Evolutionary conservation across 1,284 basidiomycete species (phyloP).

Genomic region (Cutaneotrichosporon sp.): DNA sequence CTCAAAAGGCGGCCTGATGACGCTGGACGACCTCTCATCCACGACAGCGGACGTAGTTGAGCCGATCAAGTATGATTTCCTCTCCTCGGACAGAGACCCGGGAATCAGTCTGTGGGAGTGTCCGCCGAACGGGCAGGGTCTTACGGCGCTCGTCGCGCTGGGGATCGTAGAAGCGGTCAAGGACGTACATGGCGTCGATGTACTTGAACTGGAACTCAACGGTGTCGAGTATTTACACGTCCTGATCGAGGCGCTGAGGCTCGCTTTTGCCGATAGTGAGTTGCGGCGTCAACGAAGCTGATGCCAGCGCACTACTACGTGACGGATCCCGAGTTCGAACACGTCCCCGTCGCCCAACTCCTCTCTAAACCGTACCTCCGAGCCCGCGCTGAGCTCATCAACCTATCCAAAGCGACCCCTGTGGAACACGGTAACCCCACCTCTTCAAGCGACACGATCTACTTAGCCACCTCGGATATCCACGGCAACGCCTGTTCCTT

Average conservation of each 20-base stretch:
- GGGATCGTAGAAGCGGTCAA: conserved; percentile 87
- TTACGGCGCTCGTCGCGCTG: conserved; percentile 85
- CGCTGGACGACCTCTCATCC: conserved; percentile 76
- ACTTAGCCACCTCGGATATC: conserved; percentile 81
- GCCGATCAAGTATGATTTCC: conserved; percentile 78
- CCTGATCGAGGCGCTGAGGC: conserved; percentile 65
- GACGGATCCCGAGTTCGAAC: conserved; percentile 73
- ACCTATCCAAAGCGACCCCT: conserved; percentile 64
- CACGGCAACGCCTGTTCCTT: conserved; percentile 86
- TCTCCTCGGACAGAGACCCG: conserved; percentile 53
- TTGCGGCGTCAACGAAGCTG: not conserved
- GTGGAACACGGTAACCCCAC: conserved; percentile 61
- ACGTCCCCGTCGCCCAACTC: conserved; percentile 73
- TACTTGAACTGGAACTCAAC: conserved; percentile 81
- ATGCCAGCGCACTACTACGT: conserved; percentile 70
- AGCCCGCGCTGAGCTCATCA: conserved; percentile 74
- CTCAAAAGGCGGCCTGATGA: conserved; percentile 82
- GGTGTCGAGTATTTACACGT: conserved; percentile 82
- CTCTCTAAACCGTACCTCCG: conserved; percentile 81
- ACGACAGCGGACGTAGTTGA: conserved; percentile 74
- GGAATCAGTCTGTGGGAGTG: conserved; percentile 65
- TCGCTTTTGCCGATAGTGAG: conserved; percentile 43
- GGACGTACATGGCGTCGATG: conserved; percentile 65
- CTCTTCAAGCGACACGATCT: conserved; percentile 85
- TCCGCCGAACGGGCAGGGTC: conserved; percentile 90